Evolutionary conservation across 2,329 filamentous ascomycete genomes (phyloP).

Genomic region (Sporothrix brunneoviolacea): DNA sequence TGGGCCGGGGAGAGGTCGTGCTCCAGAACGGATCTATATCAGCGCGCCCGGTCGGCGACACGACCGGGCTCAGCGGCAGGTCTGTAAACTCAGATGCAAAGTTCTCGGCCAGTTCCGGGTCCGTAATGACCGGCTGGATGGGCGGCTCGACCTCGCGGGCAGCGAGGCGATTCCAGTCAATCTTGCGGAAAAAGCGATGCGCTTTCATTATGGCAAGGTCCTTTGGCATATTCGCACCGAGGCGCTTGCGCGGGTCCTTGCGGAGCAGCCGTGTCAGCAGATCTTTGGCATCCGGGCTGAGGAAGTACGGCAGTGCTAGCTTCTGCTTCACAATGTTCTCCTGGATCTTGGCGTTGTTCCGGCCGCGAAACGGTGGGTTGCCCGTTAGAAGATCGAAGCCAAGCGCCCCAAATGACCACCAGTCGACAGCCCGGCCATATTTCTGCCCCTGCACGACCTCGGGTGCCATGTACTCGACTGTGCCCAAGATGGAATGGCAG

Average conservation of each 20-base stretch:
- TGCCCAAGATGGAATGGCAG: constrained; percentile 90
- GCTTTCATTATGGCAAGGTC: constrained; percentile 80
- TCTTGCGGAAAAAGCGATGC: constrained; percentile 94
- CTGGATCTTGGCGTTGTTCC: constrained; percentile 90
- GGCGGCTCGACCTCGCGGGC: constrained; percentile 78
- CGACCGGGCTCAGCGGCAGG: constrained; percentile 68
- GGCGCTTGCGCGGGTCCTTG: constrained; percentile 85
- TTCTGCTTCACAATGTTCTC: constrained; percentile 95
- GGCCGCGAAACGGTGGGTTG: constrained; percentile 80
- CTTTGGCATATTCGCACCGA: constrained; percentile 83
- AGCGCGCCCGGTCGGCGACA: constrained; percentile 31
- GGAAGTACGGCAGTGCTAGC: constrained; percentile 78
- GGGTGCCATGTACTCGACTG: constrained; percentile 97
- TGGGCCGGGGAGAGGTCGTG: neutral
- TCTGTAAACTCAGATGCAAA: constrained; percentile 90
- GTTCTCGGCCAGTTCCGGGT: constrained; percentile 94
- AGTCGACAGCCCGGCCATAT: constrained; percentile 93
- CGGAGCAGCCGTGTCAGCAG: constrained; percentile 81
- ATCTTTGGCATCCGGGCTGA: constrained; percentile 88
- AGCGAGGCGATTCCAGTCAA: constrained; percentile 86
- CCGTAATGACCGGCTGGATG: constrained; percentile 88
- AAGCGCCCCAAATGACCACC: constrained; percentile 95
- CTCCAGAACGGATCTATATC: constrained; percentile 25
- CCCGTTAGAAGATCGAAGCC: constrained; percentile 91
- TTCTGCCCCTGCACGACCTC: constrained; percentile 83